Evolutionary conservation across 305 asterid species (phyloP), one percentile per base, ranked within the genome.

Genomic region (Plantago lanceolata): DNA sequence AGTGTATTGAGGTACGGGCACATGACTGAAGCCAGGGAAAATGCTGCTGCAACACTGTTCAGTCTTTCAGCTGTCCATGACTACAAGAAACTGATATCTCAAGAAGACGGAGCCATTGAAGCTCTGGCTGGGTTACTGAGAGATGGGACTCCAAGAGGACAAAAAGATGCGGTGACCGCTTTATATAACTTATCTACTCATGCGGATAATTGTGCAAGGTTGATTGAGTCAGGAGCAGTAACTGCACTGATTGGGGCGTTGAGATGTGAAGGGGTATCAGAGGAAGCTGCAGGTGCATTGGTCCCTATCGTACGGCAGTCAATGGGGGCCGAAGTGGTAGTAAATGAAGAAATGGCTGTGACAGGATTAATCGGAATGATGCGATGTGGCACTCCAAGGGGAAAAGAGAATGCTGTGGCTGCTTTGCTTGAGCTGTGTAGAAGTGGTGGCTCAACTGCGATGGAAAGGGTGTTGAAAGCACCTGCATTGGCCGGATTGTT

Each of bases 51-150:
- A 1, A 92, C 97, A 0, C 53, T 92, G 57, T 92, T 92, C 81
- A 92, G 98, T 45, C 97, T 92, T 53, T 92, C 98, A 5, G 90
- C 96, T 3, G 90, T 92, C 78, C 97, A 92, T n/a, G 85, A 87
- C 31, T 84, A 85, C 55, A 92, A 92, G 75, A 89, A 78, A 66
- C 76, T 68, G 51, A 92, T 92, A 55, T 96, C 91, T 0, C 71
- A 54, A 20, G 93, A 87, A 78, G 79, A 82, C 1, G 95, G 98
- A 18, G 89, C 94, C 2, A 78, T 87, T 0, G 88, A 81, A 75
- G 86, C 97, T 50, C 76, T 92, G 65, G 85, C 93, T 0, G 66
- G 67, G 40, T 65, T 92, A 68, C 47, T 92, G 76, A 74, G 74
- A 31, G 79, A 85, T 8, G 98, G 98, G 37, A 87, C 97, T 0